A percentile compares a stretch with the other conserved stretches of the same genome.
These are phyloP conservation scores for Blastocystis sp. DNA, from an alignment of 352 stramenopile species.

Conservation along the genomic window DNA sequence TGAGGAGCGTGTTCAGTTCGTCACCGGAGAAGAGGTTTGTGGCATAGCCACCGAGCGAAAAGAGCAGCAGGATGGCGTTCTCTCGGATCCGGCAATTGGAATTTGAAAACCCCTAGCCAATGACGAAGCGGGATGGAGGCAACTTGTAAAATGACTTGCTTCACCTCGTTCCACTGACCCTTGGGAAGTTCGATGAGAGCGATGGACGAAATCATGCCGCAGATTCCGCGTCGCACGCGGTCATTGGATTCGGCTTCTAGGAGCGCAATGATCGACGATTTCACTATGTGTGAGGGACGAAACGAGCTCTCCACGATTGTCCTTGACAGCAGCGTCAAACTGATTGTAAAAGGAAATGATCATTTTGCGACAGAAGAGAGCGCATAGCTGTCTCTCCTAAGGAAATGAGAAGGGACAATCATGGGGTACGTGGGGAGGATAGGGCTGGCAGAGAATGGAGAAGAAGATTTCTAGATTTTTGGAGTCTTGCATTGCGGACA, in stretches of 20 bases:
- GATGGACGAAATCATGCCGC: constrained; percentile 40
- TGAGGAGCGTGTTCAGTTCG: constrained; percentile 26
- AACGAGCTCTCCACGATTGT: neutral
- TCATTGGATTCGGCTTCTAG: neutral
- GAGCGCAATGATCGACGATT: neutral
- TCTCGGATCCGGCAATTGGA: neutral
- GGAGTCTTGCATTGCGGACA: neutral
- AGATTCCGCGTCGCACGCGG: constrained; percentile 4
- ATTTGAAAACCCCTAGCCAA: neutral
- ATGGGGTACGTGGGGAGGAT: neutral
- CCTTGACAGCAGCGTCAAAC: neutral
- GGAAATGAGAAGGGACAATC: neutral
- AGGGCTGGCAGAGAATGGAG: neutral
- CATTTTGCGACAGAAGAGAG: constrained; percentile 38
- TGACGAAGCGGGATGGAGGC: neutral
- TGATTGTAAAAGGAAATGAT: constrained; percentile 40
- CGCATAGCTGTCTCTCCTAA: constrained; percentile 7
- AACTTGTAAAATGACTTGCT: neutral
- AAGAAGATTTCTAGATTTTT: constrained; percentile 24
- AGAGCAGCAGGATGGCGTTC: constrained; percentile 35
- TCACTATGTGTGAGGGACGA: neutral
- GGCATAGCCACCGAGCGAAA: constrained; percentile 3
- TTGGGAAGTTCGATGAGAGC: neutral
- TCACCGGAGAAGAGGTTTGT: neutral
- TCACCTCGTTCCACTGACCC: neutral